Evolutionary conservation across 495 filamentous ascomycete species (phyloP).

Genomic region (Xeromyces bisporus): DNA sequence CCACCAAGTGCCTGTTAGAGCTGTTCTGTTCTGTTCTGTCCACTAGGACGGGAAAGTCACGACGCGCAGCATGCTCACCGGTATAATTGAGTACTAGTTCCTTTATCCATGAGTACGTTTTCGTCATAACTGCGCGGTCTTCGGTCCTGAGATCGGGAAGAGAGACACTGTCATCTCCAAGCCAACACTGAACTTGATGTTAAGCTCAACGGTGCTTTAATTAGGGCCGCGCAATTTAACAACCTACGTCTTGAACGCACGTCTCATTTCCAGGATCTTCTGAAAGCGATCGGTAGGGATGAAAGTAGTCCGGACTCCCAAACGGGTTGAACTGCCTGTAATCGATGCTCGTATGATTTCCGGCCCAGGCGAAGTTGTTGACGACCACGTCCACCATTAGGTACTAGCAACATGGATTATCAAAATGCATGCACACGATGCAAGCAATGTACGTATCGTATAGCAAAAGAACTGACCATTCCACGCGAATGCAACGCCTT

Average conservation of each 20-base stretch:
- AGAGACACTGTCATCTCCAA: conserved; percentile 36
- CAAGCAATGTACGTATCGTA: too few relatives aligned
- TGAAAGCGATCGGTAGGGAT: conserved; percentile 39
- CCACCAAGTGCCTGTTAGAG: too few relatives aligned
- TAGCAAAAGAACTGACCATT: conserved; percentile 23
- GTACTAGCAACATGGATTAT: conserved; percentile 12
- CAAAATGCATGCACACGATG: conserved; percentile 4
- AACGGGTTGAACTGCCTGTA: conserved; percentile 43
- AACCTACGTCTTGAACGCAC: conserved; percentile 7
- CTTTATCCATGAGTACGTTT: conserved; percentile 42
- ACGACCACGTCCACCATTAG: conserved; percentile 55
- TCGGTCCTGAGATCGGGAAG: conserved; percentile 51
- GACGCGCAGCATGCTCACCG: too few relatives aligned
- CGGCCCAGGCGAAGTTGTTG: conserved; percentile 47
- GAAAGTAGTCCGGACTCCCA: conserved; percentile 39
- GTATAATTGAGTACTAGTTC: conserved; percentile 42
- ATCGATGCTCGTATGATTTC: conserved; percentile 30
- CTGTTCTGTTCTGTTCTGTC: too few relatives aligned
- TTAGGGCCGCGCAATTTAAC: too few relatives aligned
- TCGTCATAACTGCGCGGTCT: conserved; percentile 29
- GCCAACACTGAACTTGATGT: conserved; percentile 33
- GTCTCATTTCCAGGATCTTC: conserved; percentile 33
- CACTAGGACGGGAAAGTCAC: too few relatives aligned
- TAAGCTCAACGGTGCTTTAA: too few relatives aligned
- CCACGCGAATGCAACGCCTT: conserved; percentile 34